Evolutionary conservation across 176 grass and related monocot genomes (phyloP).

Genomic region (Hsuehochloa calcarea): DNA sequence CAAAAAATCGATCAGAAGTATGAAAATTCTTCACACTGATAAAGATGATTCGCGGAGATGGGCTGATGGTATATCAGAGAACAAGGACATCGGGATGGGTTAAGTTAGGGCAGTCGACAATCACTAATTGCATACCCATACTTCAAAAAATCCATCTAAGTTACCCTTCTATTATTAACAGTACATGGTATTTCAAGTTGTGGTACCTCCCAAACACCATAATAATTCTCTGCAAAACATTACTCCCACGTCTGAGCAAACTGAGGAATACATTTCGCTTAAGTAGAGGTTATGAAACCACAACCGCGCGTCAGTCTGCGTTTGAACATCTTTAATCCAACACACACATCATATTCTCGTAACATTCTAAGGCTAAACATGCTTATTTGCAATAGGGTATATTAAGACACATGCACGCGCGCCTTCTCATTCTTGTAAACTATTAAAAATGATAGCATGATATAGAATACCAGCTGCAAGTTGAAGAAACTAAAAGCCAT

Average conservation of each 20-base stretch:
- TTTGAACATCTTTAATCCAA: background rate
- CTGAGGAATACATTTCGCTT: background rate
- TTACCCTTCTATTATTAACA: no score
- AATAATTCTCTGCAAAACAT: background rate
- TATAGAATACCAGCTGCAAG: background rate
- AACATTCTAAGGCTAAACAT: background rate
- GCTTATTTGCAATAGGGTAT: background rate
- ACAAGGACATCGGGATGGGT: background rate
- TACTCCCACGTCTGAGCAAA: background rate
- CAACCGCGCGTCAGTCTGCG: background rate
- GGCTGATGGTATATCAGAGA: no score
- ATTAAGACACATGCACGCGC: background rate
- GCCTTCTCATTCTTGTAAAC: background rate
- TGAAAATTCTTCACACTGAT: no score
- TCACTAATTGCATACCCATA: background rate
- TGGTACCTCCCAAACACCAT: background rate
- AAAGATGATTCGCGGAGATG: no score
- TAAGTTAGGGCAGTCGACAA: background rate
- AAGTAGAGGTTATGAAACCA: background rate
- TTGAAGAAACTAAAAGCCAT: background rate
- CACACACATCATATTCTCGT: background rate
- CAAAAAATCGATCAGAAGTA: no score
- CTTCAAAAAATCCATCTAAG: no score
- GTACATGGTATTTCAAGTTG: no score
- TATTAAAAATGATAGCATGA: background rate